Evolutionary conservation across 1,284 basidiomycete genomes (phyloP).

Genomic region (Austroboletus rostrupii): DNA sequence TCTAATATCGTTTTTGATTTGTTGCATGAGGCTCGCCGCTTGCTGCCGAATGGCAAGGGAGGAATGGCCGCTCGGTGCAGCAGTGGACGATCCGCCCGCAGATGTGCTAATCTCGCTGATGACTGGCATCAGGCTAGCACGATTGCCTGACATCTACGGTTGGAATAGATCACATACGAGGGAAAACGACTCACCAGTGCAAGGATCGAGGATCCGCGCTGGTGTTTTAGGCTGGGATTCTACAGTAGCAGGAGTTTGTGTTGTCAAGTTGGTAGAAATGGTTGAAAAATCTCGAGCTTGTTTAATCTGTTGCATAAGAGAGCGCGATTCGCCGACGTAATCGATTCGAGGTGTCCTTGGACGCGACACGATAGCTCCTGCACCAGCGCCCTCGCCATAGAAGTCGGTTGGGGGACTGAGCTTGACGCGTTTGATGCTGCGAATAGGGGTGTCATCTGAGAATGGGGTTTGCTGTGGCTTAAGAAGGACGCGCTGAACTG

Average conservation of each 20-base stretch:
- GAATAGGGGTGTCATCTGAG: conserved; percentile 44
- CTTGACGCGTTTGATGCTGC: conserved; percentile 74
- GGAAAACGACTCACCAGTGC: conserved; percentile 14
- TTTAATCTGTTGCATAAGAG: conserved; percentile 73
- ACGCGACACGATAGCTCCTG: conserved; percentile 46
- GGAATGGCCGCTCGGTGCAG: conserved; percentile 39
- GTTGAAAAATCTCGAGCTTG: conserved; percentile 71
- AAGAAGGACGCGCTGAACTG: conserved; percentile 39
- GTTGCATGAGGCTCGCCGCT: conserved; percentile 77
- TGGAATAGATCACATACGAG: neutral
- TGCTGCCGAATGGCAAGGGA: conserved; percentile 68
- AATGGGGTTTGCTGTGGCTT: conserved; percentile 40
- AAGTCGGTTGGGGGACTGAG: conserved; percentile 60
- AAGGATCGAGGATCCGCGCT: neutral
- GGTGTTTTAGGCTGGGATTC: conserved; percentile 8
- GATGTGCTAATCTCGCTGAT: conserved; percentile 10
- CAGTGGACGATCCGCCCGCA: conserved; percentile 25
- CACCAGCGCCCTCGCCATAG: conserved; percentile 43
- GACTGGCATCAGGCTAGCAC: conserved; percentile 10
- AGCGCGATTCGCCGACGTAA: conserved; percentile 68
- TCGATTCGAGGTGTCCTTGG: conserved; percentile 48
- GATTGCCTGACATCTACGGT: conserved; percentile 12
- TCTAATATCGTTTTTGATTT: conserved; percentile 74
- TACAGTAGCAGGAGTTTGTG: conserved; percentile 18
- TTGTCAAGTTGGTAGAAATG: conserved; percentile 53